Conservation (phyloP, 257 asterid species). For the Phtheirospermum japonicum region DNA sequence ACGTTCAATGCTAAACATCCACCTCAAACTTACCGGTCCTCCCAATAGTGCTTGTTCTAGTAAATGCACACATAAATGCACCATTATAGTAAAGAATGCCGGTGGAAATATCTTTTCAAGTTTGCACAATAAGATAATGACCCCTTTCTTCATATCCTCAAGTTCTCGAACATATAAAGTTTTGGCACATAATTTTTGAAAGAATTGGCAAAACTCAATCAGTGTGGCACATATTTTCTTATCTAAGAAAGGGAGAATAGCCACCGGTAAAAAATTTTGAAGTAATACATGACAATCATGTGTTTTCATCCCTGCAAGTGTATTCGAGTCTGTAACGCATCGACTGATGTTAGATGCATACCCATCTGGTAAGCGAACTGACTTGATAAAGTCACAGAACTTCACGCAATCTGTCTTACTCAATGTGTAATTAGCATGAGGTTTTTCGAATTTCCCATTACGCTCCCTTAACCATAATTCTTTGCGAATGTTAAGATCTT, state of each 20-base stretch:
- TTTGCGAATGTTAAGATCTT: not conserved
- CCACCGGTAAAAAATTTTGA: not conserved
- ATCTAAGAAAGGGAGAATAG: not conserved
- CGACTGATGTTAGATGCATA: not conserved
- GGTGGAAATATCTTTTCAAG: too few relatives aligned
- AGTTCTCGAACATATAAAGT: too few relatives aligned
- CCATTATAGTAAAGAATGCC: too few relatives aligned
- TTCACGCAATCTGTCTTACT: not conserved
- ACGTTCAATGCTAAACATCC: too few relatives aligned
- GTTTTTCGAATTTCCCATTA: not conserved
- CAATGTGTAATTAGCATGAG: not conserved
- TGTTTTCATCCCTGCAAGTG: not conserved
- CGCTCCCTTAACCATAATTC: not conserved
- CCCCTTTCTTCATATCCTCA: too few relatives aligned
- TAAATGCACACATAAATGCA: too few relatives aligned
- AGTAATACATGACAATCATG: not conserved
- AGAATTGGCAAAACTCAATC: too few relatives aligned
- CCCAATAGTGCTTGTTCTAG: too few relatives aligned
- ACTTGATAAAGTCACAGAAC: not conserved
- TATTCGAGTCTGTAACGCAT: not conserved
- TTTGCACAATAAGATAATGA: too few relatives aligned
- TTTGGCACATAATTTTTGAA: too few relatives aligned
- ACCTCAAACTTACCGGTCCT: too few relatives aligned
- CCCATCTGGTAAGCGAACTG: not conserved
- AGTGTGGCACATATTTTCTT: too few relatives aligned